These are phyloP conservation scores for Mycena rebaudengoi DNA, from an alignment of 768 basidiomycete species.

Conservation along the genomic window DNA sequence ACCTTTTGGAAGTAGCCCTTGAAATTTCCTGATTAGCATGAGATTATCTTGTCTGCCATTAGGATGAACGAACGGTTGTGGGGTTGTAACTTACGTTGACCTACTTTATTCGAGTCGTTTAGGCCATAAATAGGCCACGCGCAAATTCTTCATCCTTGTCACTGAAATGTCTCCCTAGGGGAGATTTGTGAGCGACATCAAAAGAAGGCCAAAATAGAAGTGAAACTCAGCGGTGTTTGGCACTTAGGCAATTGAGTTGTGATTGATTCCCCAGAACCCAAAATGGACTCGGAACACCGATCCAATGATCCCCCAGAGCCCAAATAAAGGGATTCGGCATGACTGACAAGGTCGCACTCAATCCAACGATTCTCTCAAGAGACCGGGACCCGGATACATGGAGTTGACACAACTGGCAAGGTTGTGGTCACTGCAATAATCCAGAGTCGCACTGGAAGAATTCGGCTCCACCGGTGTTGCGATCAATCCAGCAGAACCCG, in stretches of 20 bases:
- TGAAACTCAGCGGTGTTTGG: background rate
- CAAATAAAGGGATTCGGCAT: background rate
- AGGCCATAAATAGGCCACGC: background rate
- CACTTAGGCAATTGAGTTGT: background rate
- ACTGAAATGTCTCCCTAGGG: background rate
- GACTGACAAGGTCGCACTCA: background rate
- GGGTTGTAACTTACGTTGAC: too few species aligned
- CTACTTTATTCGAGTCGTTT: too few species aligned
- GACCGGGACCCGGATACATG: background rate
- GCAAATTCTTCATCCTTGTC: background rate
- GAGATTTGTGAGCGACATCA: background rate
- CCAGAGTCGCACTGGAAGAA: too few species aligned
- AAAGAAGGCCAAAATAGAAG: background rate
- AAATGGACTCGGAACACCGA: too few species aligned
- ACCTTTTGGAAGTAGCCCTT: background rate
- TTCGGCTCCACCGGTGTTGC: too few species aligned
- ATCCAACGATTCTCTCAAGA: too few species aligned
- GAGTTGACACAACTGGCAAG: background rate
- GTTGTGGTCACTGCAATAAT: background rate
- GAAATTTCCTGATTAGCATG: too few species aligned
- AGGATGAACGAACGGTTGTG: too few species aligned
- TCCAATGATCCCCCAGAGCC: background rate
- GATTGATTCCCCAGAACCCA: background rate
- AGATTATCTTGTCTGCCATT: too few species aligned
- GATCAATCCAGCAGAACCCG: too few species aligned